Percentiles rank a stretch among this genome's conserved stretches.
Evolutionary conservation across 805 yeast genomes (phyloP).

Genomic region (Yarrowia porcina): DNA sequence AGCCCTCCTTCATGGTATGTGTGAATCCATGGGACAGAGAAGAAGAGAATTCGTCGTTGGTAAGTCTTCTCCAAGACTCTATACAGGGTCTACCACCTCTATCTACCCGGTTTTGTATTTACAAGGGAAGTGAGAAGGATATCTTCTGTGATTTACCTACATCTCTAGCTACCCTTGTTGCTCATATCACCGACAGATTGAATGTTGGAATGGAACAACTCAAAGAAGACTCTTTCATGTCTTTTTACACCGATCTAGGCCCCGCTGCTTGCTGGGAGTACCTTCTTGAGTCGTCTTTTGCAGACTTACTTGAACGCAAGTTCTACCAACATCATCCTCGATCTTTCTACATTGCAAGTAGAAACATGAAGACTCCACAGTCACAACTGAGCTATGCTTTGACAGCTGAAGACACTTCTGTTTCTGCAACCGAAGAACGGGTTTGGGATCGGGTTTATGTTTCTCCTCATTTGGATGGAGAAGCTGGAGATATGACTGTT

Average conservation of each 20-base stretch:
- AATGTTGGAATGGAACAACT: background rate
- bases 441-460: background rate
- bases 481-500: background rate
- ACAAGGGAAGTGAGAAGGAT: background rate
- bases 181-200: background rate
- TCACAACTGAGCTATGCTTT: background rate
- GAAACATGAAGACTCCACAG: background rate
- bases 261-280: background rate
- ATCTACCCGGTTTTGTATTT: background rate
- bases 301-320: background rate
- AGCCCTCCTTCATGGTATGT: background rate
- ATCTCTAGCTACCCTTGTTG: background rate
- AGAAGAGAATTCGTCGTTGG: background rate
- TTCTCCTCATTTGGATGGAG: background rate
- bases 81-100: background rate
- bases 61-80: background rate
- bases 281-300: background rate
- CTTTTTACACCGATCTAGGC: background rate
- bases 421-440: no score
- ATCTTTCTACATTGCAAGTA: background rate
- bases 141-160: background rate
- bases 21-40: background rate
- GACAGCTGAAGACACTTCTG: background rate
- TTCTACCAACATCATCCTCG: background rate
- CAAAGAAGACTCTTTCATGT: background rate